Percentiles rank a stretch among this genome's conserved stretches.
Evolutionary conservation across 164 flowering plant genomes (phyloP).

Genomic region (Vitis rupestris): DNA sequence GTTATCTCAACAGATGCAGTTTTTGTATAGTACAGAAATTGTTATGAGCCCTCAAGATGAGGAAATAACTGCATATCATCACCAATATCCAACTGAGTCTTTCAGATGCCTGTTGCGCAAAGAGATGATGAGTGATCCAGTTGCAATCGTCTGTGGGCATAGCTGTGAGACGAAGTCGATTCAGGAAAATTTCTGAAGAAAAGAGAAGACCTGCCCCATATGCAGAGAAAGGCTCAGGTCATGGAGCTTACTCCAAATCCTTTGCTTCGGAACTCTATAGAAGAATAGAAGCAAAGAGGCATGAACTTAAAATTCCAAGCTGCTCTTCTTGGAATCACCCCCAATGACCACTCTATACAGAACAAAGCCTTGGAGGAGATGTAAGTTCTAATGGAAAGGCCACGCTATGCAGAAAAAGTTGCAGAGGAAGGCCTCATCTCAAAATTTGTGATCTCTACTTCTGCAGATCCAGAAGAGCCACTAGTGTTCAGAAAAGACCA

Average conservation of each 20-base stretch:
- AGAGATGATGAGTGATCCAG: slow-evolving; percentile 26
- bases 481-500: too few relatives aligned
- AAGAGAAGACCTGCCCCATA: slow-evolving; percentile 15
- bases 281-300: slow-evolving; percentile 25
- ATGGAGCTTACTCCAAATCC: slow-evolving; percentile 16
- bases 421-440: slow-evolving; percentile 12
- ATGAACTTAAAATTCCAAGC: slow-evolving; percentile 24
- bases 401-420: slow-evolving; percentile 12
- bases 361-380: slow-evolving; percentile 19
- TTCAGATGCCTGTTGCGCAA: slow-evolving; percentile 19
- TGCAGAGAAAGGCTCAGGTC: slow-evolving; percentile 18
- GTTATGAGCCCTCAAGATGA: slow-evolving; percentile 13
- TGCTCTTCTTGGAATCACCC: slow-evolving; percentile 11
- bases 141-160: slow-evolving; percentile 22
- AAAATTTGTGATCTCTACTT: too few relatives aligned
- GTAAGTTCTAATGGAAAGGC: slow-evolving; percentile 17
- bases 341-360: slow-evolving; percentile 3
- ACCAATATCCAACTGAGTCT: slow-evolving; percentile 16
- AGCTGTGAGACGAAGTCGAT: slow-evolving; percentile 28
- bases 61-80: not conserved
- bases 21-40: slow-evolving; percentile 22
- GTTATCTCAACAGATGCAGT: too few relatives aligned
- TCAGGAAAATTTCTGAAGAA: slow-evolving; percentile 12
- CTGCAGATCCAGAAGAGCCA: too few relatives aligned
- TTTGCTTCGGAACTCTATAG: slow-evolving; percentile 16